A percentile compares a stretch with the other conserved stretches of the same genome.
phyloP scores from a whole-genome alignment of 805 yeast species.

The Starmerella sirachaensis region DNA sequence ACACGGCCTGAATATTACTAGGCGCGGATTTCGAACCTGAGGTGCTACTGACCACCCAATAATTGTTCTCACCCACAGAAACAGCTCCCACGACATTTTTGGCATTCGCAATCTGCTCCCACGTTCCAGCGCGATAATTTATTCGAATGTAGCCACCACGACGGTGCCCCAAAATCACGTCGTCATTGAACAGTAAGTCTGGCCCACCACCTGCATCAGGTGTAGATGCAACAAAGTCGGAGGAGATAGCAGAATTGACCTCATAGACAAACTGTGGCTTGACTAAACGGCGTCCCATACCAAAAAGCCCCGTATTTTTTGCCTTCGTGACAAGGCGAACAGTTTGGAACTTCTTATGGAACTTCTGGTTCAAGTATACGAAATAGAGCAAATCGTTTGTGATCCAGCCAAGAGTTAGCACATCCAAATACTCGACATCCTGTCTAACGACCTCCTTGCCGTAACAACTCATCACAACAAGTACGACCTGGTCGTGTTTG shows the following conservation, averaged over 20 bases:
- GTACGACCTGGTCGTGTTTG: conserved; percentile 2
- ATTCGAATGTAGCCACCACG: conserved; percentile 15
- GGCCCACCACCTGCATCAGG: conserved; percentile 8
- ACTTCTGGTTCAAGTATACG: conserved; percentile 16
- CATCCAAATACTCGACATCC: conserved; percentile 15
- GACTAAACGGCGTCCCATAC: conserved; percentile 12
- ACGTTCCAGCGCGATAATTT: conserved; percentile 10
- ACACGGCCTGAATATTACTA: conserved; percentile 2
- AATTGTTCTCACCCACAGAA: background rate
- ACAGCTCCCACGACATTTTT: conserved; percentile 15
- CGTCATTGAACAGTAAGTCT: conserved; percentile 15
- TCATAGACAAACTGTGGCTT: conserved; percentile 10
- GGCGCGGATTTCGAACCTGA: background rate
- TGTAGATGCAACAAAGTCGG: conserved; percentile 12
- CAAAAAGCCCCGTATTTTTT: conserved; percentile 13
- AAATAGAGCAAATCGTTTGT: conserved; percentile 15
- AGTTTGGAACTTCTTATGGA: conserved; percentile 19
- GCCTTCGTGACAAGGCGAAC: conserved; percentile 9
- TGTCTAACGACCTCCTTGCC: conserved; percentile 16
- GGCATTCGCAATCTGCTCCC: conserved; percentile 14
- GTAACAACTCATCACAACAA: conserved; percentile 13
- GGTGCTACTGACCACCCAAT: background rate
- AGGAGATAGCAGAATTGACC: conserved; percentile 6
- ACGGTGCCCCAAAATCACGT: conserved; percentile 13
- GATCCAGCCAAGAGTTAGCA: conserved; percentile 18